phyloP scores from a whole-genome alignment of 31 red algal genomes.

The Odonthalia washingtoniensis region DNA sequence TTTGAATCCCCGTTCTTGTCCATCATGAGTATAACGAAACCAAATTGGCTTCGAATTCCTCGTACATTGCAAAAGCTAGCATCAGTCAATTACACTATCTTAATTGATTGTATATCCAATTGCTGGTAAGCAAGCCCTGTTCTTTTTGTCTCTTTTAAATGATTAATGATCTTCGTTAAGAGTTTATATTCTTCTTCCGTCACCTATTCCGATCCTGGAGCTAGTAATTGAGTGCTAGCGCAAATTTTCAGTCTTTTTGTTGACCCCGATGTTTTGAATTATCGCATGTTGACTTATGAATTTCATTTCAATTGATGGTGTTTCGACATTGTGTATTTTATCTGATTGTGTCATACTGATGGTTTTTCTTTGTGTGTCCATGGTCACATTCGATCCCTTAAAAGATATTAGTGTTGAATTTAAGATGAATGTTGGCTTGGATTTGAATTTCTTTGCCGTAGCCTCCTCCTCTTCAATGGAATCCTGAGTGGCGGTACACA shows the following conservation, averaged over 20 bases:
- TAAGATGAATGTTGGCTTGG: background rate
- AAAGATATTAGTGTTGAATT: background rate
- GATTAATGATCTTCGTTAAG: background rate
- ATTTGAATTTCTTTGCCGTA: background rate
- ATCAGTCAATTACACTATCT: background rate
- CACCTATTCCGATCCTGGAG: background rate
- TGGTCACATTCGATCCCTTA: background rate
- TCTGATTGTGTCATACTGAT: background rate
- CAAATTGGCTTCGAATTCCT: background rate
- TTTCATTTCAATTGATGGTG: background rate
- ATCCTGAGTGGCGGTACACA: background rate
- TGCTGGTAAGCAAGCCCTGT: background rate
- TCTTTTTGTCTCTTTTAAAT: background rate
- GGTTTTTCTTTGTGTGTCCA: background rate
- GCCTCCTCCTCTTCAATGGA: background rate
- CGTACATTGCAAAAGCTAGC: background rate
- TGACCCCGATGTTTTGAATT: background rate
- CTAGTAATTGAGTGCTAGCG: background rate
- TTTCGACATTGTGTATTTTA: background rate
- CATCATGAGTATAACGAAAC: background rate
- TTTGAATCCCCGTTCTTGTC: background rate
- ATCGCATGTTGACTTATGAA: background rate
- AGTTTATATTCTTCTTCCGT: background rate
- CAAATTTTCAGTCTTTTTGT: background rate
- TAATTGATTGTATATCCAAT: background rate